Base-by-base conservation (phyloP, 805 yeast species). In the Wickerhamomyces kurtzmanii region DNA sequence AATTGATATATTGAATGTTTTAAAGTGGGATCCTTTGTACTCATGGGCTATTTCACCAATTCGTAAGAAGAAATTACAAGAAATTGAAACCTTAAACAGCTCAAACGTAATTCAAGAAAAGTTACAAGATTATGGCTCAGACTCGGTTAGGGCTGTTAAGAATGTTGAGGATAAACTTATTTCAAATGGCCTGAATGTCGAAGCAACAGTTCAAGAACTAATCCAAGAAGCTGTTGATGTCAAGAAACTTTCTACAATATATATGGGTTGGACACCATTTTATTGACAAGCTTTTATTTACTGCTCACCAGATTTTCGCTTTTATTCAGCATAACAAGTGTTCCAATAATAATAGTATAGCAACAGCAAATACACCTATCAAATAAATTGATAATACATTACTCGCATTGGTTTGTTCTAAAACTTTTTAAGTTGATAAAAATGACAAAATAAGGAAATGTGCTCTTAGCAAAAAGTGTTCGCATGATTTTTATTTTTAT, bases 21-120 rank as follows among this genome's bases (percentile, higher is more conserved):
- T 91, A 37, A 65, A 78, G 41, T 85, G 91, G 68, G 99, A 91
- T 61, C 96, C 98, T 0, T 62, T 91, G 31, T 87, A 89, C 45
- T 69, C 84, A 2, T 91, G 98, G 97, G 73, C 82, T 0, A 60
- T 86, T 26, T 82, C 96, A 1, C 93, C 94, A 1, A 52, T 84
- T 12, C 51, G 79, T 30, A 68, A 63, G 43, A 65, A 65, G 37
- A 68, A 62, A 36, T 48, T 76, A 12, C 81, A 75, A 40, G 68
- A 59, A 17, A 39, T 21, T 15, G 37, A 32, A 15, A 29, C n/a
- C n/a, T n/a, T n/a, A n/a, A n/a, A n/a, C n/a, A n/a, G n/a, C n/a
- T n/a, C n/a, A n/a, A n/a, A n/a, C n/a, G 25, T 10, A 24, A 26
- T 14, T 30, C 31, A 2, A 24, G 18, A 58, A 27, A 25, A 9